Conservation (phyloP, 305 asterid genomes). For the Solanum hybrid region DNA sequence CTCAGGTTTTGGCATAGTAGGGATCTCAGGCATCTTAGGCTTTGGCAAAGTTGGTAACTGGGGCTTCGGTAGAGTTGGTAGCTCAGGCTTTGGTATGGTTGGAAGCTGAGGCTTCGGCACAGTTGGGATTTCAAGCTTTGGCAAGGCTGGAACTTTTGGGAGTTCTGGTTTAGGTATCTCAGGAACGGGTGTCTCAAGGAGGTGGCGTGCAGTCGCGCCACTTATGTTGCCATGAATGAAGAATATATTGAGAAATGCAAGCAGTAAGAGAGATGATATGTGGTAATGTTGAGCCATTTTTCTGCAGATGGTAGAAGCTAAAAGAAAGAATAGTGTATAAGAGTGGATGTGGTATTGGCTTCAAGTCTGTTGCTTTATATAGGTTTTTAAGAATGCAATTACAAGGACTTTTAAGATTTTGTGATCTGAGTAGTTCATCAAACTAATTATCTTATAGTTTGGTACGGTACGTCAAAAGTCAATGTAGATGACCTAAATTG, state of each 20-base stretch:
- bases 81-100: slow-evolving; percentile 14
- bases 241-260: slow-evolving; percentile 5
- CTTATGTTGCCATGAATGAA: neutral
- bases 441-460: neutral
- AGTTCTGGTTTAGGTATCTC: neutral
- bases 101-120: slow-evolving; percentile 16
- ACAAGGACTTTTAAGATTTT: neutral
- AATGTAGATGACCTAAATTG: neutral
- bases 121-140: neutral
- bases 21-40: slow-evolving; percentile 8
- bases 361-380: neutral
- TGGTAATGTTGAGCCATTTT: slow-evolving; percentile 19
- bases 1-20: slow-evolving; percentile 10
- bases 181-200: slow-evolving; percentile 8
- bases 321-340: neutral
- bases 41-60: slow-evolving; percentile 15
- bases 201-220: slow-evolving; percentile 11
- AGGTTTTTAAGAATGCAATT: neutral
- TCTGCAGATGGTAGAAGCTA: neutral
- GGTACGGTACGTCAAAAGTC: neutral
- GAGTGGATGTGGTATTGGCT: neutral
- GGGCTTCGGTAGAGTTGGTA: slow-evolving; percentile 18
- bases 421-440: slow-evolving; percentile 14
- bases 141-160: neutral
- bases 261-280: slow-evolving; percentile 6